Conservation (phyloP, 2,329 filamentous ascomycete species). For the Penicillium sp. region DNA sequence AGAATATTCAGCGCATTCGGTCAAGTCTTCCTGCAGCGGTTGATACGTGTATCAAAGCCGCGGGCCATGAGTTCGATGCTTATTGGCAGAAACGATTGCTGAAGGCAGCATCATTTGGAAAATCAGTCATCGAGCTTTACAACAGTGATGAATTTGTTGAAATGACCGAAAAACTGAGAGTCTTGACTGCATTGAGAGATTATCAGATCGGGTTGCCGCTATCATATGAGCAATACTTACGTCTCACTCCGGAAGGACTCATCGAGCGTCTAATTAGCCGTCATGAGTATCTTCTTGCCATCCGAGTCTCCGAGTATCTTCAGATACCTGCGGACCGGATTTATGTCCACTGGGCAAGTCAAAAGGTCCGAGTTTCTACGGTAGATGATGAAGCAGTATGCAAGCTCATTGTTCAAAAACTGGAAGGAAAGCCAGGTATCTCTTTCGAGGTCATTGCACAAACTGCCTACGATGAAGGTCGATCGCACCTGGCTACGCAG, state of each 20-base stretch:
- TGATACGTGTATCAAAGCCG: slow-evolving; percentile 88
- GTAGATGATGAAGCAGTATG: slow-evolving; percentile 89
- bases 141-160: slow-evolving; percentile 99
- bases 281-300: slow-evolving; percentile 85
- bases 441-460: slow-evolving; percentile 94
- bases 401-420: slow-evolving; percentile 77
- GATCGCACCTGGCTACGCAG: slow-evolving; percentile 83
- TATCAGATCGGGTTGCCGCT: slow-evolving; percentile 88
- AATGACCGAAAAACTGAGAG: slow-evolving; percentile 91
- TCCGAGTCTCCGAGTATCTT: slow-evolving; percentile 84
- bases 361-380: slow-evolving; percentile 82
- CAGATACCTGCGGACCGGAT: slow-evolving; percentile 84
- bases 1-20: slow-evolving; percentile 93
- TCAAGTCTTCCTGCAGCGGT: slow-evolving; percentile 87
- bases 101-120: slow-evolving; percentile 96
- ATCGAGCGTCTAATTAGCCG: slow-evolving; percentile 82
- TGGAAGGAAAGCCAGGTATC: slow-evolving; percentile 85
- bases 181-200: slow-evolving; percentile 87
- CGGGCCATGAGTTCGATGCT: slow-evolving; percentile 84
- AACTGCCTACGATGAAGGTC: slow-evolving; percentile 90
- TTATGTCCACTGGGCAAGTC: slow-evolving; percentile 94
- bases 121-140: slow-evolving; percentile 94
- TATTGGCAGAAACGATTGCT: slow-evolving; percentile 94
- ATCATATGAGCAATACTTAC: slow-evolving; percentile 90
- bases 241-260: slow-evolving; percentile 85